These are phyloP conservation scores for Tetrapisispora taiwanensis DNA, from an alignment of 805 yeast genomes.

Conservation along the genomic window DNA sequence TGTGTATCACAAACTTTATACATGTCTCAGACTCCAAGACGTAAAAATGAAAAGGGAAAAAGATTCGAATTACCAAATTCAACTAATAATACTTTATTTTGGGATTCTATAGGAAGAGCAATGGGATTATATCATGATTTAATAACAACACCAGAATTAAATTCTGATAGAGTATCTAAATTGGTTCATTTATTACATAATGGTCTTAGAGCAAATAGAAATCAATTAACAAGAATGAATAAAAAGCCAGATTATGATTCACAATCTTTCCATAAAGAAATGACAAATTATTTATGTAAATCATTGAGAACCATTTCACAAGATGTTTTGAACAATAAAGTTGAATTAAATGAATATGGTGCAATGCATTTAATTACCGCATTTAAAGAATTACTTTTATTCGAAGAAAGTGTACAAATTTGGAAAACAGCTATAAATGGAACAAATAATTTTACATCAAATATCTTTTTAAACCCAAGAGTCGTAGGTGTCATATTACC, in stretches of 20 bases:
- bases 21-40: slow-evolving; percentile 14
- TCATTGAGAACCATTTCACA: slow-evolving; percentile 39
- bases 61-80: slow-evolving; percentile 21
- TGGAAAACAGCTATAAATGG: slow-evolving; percentile 43
- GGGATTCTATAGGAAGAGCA: slow-evolving; percentile 40
- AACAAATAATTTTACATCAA: slow-evolving; percentile 6
- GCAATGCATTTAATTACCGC: slow-evolving; percentile 44
- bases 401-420: slow-evolving; percentile 48
- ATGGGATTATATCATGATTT: slow-evolving; percentile 39
- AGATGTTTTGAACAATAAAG: slow-evolving; percentile 36
- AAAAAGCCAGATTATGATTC: slow-evolving; percentile 50
- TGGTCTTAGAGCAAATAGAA: slow-evolving; percentile 42
- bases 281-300: slow-evolving; percentile 35
- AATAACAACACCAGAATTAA: slow-evolving; percentile 35
- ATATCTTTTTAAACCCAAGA: slow-evolving; percentile 45
- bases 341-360: slow-evolving; percentile 37
- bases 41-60: slow-evolving; percentile 22
- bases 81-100: slow-evolving; percentile 32
- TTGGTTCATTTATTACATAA: slow-evolving; percentile 41
- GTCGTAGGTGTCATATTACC: slow-evolving; percentile 60
- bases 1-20: slow-evolving; percentile 11
- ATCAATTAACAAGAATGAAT: slow-evolving; percentile 39
- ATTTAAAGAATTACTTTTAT: slow-evolving; percentile 45
- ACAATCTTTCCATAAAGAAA: slow-evolving; percentile 40
- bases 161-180: slow-evolving; percentile 33